Conservation (phyloP, 1,139 yeast species). For the Pichia sp. region DNA sequence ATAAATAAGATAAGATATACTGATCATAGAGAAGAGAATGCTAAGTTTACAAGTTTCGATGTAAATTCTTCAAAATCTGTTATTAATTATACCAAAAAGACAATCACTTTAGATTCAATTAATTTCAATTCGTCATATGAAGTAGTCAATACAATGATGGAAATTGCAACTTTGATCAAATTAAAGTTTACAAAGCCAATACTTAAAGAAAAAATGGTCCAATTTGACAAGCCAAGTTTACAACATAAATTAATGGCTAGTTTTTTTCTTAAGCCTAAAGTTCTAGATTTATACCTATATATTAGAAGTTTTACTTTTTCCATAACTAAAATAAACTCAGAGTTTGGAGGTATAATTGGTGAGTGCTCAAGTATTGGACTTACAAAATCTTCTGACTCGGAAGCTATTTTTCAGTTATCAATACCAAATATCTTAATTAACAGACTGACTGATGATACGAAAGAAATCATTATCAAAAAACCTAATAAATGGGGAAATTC, state of each 20-base stretch:
- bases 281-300: slow-evolving; percentile 11
- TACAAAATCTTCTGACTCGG: slow-evolving; percentile 13
- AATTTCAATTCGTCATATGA: not conserved
- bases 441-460: slow-evolving; percentile 8
- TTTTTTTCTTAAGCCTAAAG: slow-evolving; percentile 18
- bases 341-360: slow-evolving; percentile 43
- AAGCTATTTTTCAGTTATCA: slow-evolving; percentile 10
- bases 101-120: not conserved
- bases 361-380: slow-evolving; percentile 22
- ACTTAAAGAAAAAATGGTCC: slow-evolving; percentile 2
- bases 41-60: slow-evolving; percentile 7
- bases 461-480: slow-evolving; percentile 32
- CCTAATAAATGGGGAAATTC: slow-evolving; percentile 30
- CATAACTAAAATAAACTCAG: slow-evolving; percentile 30
- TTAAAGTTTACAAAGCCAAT: not conserved
- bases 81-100: not conserved
- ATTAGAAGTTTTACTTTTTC: slow-evolving; percentile 26
- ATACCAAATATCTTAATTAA: slow-evolving; percentile 15
- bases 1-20: slow-evolving; percentile 1
- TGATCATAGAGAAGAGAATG: slow-evolving; percentile 1
- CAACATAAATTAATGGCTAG: slow-evolving; percentile 22
- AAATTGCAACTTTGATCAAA: not conserved
- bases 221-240: slow-evolving; percentile 15
- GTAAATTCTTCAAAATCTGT: slow-evolving; percentile 6
- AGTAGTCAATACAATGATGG: not conserved